These are phyloP conservation scores for Peronosclerospora sorghi DNA, from an alignment of 352 stramenopile genomes.

Conservation along the genomic window DNA sequence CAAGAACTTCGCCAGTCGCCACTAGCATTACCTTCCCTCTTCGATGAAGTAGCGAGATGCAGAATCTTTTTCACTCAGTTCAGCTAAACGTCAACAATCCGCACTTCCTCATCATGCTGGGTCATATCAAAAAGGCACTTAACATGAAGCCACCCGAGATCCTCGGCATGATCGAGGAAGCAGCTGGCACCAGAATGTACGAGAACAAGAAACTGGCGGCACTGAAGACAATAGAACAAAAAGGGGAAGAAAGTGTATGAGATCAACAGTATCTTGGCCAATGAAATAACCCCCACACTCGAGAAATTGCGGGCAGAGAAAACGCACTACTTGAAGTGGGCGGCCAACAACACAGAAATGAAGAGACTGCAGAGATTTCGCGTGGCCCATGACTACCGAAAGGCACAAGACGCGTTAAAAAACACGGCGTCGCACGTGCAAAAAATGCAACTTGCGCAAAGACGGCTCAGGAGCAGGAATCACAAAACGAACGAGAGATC, in stretches of 20 bases:
- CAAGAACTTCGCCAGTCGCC: too few species aligned
- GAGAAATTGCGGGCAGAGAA: slow-evolving; percentile 95
- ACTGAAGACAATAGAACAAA: slow-evolving; percentile 98
- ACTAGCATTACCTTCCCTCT: too few species aligned
- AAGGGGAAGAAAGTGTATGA: slow-evolving; percentile 99
- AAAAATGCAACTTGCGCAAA: slow-evolving; percentile 79
- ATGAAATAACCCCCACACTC: slow-evolving; percentile 99
- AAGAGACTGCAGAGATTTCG: too few species aligned
- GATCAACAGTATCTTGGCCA: slow-evolving; percentile 95
- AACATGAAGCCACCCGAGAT: slow-evolving; percentile 99
- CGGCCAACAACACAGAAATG: slow-evolving; percentile 97
- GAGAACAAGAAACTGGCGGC: too few species aligned
- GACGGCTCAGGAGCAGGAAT: slow-evolving; percentile 42
- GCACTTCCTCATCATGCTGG: slow-evolving; percentile 99
- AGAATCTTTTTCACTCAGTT: too few species aligned
- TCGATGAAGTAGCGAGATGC: too few species aligned
- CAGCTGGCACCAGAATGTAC: too few species aligned
- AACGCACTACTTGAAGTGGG: too few species aligned
- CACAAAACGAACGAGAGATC: slow-evolving; percentile 48
- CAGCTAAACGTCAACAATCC: slow-evolving; percentile 99
- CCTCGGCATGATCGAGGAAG: slow-evolving; percentile 99
- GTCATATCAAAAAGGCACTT: too few species aligned
- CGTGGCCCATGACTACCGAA: slow-evolving; percentile 90
- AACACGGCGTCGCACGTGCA: slow-evolving; percentile 84
- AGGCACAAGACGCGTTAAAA: slow-evolving; percentile 78